Base-by-base conservation (phyloP, 305 asterid species). In the Petunia hybrid region DNA sequence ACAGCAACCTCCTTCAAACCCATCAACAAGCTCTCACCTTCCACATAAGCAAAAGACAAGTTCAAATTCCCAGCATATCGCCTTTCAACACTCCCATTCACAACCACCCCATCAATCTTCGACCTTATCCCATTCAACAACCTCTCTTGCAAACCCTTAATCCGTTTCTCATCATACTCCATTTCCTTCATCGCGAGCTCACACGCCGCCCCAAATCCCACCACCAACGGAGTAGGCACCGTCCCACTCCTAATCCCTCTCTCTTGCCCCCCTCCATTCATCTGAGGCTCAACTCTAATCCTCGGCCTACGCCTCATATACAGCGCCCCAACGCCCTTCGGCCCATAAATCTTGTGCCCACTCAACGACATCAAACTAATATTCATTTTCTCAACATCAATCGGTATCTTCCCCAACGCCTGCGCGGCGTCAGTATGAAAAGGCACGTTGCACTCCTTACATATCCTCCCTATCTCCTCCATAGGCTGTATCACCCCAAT, bases 241-340 rank as follows among this genome's bases (percentile, higher is more conserved):
- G 99, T 95, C 68, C 99, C 99, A 71, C 99, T 95, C 86, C 99
- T 88, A 38, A 95, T 94, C 64, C 99, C 99, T 82, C 99, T 92
- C 89, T 95, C 99, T 65, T 95, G 99, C 39, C 99, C 99, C 61
- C 99, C 99, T 1, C 99, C 99, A 81, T 90, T 95, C 98, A 95
- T 95, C 78, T 94, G 99, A 8, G 99, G 91, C 86, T 94, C 98
- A 56, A 95, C 99, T 22, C 99, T 85, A 82, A 95, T 92, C 80
- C 98, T 92, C 16, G 99, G 99, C 82, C 99, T 85, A 62, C 99
- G 89, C 84, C 97, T 90, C 93, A 91, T 95, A 71, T 91, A 95
- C 90, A 94, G 79, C 61, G 95, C 98, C 45, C 98, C 99, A 81
- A 95, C 78, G 40, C 99, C 99, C 80, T 95, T 95, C 0, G 98